A percentile compares a stretch with the other conserved stretches of the same genome.
These are phyloP conservation scores for Gypsophila paniculata DNA, from an alignment of 179 eudicot genomes.

Conservation along the genomic window DNA sequence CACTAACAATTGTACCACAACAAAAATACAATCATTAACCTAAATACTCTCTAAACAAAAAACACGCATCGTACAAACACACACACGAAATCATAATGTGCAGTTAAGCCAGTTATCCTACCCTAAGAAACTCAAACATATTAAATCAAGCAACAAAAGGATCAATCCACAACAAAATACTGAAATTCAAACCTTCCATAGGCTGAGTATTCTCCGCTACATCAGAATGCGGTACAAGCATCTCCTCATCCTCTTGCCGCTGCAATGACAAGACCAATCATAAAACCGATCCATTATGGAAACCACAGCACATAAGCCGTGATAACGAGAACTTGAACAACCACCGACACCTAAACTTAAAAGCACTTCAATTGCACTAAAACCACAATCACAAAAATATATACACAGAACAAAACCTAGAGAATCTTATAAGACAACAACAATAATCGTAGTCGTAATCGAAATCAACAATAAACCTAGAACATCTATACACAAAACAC, in stretches of 20 bases:
- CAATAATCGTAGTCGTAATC: neutral
- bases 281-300: constrained; percentile 32
- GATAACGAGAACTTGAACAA: constrained; percentile 10
- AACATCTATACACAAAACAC: too few relatives aligned
- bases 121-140: constrained; percentile 12
- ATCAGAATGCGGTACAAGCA: constrained; percentile 86
- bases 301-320: constrained; percentile 10
- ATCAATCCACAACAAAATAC: constrained; percentile 1
- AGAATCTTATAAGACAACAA: neutral
- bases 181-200: constrained; percentile 45
- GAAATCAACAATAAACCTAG: too few relatives aligned
- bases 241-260: constrained; percentile 81
- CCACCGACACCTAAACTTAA: constrained; percentile 16
- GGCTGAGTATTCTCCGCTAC: constrained; percentile 49
- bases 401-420: neutral
- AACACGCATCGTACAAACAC: neutral
- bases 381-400: neutral
- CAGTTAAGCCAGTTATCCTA: constrained; percentile 8
- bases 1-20: constrained; percentile 25
- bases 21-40: constrained; percentile 23
- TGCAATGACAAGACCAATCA: constrained; percentile 27
- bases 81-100: neutral
- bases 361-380: constrained; percentile 15
- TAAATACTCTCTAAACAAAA: constrained; percentile 8
- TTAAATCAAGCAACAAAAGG: constrained; percentile 18